Base-by-base conservation (phyloP, 805 yeast genomes). In the Yarrowia sp. region DNA sequence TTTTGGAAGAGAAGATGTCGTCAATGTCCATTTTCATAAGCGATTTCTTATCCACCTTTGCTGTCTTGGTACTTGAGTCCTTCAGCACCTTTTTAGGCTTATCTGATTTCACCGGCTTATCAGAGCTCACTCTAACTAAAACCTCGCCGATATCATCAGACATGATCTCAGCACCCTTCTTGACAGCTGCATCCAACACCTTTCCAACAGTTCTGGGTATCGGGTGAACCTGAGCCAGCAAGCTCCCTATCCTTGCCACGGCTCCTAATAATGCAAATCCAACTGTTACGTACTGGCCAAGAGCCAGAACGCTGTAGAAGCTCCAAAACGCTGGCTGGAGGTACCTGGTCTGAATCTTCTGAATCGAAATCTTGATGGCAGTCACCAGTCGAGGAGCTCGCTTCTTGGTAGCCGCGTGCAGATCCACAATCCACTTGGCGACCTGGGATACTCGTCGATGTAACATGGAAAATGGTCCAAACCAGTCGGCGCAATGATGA, bases 211-310 rank as follows among this genome's bases (percentile, higher is more conserved):
- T 58, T 16, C 51, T 58, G 9, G 63, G 63, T 14, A 58, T 58
- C 30, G 49, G 49, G 12, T 41, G 63, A 3, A 41, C 51, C n/a
- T 28, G 49, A 11, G 51, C 26, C 0, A 74, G 59, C 19, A 72
- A 63, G 2, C 67, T 41, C 65, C 78, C 73, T 10, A 89, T 69
- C 62, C 81, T 79, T 2, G 88, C 81, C 40, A 84, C 69, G 19
- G 77, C 62, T 0, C 89, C 96, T 3, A 90, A 70, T 41, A 90
- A 73, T 0, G 88, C 83, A 67, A 91, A 80, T 1, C 96, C 96
- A 12, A 91, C 72, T 1, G 86, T 82, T 7, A 90, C 80, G 70
- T 88, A 91, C 71, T 92, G 96, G 0, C 92, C 96, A 66, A 86
- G 79, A 0, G 88, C 85, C 8, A 91, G 79, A 0, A 91, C 81